phyloP scores from a whole-genome alignment of 768 basidiomycete genomes.

The Antrodiella citrinella region DNA sequence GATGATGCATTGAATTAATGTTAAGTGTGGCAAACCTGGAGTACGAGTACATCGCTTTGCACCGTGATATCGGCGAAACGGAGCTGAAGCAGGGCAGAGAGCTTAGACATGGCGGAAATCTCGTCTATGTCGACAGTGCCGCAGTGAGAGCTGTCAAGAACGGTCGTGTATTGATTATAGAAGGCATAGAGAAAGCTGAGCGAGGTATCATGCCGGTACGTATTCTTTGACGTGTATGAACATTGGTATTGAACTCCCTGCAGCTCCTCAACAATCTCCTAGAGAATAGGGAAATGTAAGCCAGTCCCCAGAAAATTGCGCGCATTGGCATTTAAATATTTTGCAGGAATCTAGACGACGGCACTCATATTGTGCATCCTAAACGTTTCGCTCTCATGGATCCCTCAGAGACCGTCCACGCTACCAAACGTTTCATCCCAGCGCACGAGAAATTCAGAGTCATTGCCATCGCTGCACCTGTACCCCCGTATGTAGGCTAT shows the following conservation, averaged over 20 bases:
- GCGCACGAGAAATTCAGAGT: conserved; percentile 64
- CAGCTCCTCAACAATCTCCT: conserved; percentile 54
- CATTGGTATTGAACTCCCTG: not conserved
- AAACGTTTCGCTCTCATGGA: conserved; percentile 49
- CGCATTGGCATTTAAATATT: too few relatives aligned
- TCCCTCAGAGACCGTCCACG: conserved; percentile 12
- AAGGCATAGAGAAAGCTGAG: conserved; percentile 67
- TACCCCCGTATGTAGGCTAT: conserved; percentile 60
- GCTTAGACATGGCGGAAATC: conserved; percentile 50
- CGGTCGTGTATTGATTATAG: conserved; percentile 56
- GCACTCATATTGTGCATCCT: conserved; percentile 61
- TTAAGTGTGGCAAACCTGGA: conserved; percentile 52
- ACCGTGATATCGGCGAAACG: conserved; percentile 65
- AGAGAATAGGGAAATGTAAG: conserved; percentile 65
- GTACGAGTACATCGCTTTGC: conserved; percentile 61
- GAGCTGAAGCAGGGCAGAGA: conserved; percentile 67
- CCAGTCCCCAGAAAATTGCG: too few relatives aligned
- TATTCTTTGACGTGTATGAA: conserved; percentile 3
- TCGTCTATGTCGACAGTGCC: conserved; percentile 62
- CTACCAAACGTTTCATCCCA: conserved; percentile 45
- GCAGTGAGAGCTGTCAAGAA: conserved; percentile 60
- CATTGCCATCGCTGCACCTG: conserved; percentile 61
- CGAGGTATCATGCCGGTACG: conserved; percentile 65
- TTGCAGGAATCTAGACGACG: conserved; percentile 58
- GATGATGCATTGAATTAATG: too few relatives aligned